Conservation (phyloP, 1,139 yeast genomes). For the Scheffersomyces segobiensis region DNA sequence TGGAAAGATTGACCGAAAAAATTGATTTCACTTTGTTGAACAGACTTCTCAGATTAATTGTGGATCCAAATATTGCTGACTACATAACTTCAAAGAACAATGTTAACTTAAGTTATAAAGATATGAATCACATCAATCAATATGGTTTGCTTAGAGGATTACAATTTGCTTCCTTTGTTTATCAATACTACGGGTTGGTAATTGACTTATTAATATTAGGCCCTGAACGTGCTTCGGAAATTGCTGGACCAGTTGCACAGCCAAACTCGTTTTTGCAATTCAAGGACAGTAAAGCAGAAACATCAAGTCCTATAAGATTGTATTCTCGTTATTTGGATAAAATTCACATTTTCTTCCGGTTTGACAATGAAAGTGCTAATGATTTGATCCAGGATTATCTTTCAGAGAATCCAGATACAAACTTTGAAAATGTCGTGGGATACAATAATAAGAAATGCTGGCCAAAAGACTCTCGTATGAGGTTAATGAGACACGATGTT, state of each 20-base stretch:
- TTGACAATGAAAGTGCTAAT: slow-evolving; percentile 65
- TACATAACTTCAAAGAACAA: slow-evolving; percentile 93
- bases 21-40: slow-evolving; percentile 86
- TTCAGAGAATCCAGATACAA: slow-evolving; percentile 89
- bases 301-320: slow-evolving; percentile 68
- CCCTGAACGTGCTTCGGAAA: slow-evolving; percentile 78
- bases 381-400: slow-evolving; percentile 76
- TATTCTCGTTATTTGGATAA: slow-evolving; percentile 85
- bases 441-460: slow-evolving; percentile 90
- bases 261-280: slow-evolving; percentile 84
- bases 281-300: slow-evolving; percentile 57
- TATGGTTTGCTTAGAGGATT: slow-evolving; percentile 86
- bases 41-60: slow-evolving; percentile 72
- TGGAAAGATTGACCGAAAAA: slow-evolving; percentile 75
- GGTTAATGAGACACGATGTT: slow-evolving; percentile 87
- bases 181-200: slow-evolving; percentile 86
- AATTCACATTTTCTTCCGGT: slow-evolving; percentile 76
- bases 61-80: slow-evolving; percentile 92
- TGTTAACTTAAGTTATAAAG: slow-evolving; percentile 79
- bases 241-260: slow-evolving; percentile 74
- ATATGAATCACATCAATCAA: slow-evolving; percentile 91
- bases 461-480: slow-evolving; percentile 94
- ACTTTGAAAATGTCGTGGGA: slow-evolving; percentile 81
- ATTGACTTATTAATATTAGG: slow-evolving; percentile 84
- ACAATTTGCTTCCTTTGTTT: slow-evolving; percentile 86